phyloP scores from a whole-genome alignment of 73 alveolate species.

The Breviolum minutum region DNA sequence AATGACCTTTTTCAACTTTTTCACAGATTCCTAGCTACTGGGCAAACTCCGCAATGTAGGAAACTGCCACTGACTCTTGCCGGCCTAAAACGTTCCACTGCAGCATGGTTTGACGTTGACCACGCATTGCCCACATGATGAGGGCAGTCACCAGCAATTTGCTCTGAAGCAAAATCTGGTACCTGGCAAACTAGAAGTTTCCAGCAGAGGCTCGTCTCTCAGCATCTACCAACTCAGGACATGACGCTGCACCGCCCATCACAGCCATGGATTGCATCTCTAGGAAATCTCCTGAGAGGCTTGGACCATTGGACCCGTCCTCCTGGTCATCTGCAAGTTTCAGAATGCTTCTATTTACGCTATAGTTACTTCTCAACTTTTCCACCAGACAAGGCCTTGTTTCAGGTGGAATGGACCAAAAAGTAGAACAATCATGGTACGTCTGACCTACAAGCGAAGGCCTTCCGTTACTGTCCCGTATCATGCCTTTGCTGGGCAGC shows the following conservation, averaged over 20 bases:
- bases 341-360: too few relatives aligned
- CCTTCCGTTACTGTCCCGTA: neutral
- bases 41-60: neutral
- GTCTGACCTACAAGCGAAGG: too few relatives aligned
- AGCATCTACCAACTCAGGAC: neutral
- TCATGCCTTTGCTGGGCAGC: too few relatives aligned
- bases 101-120: conserved; percentile 87
- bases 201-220: too few relatives aligned
- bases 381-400: too few relatives aligned
- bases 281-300: conserved; percentile 49
- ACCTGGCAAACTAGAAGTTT: neutral
- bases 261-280: conserved; percentile 95
- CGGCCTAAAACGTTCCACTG: conserved; percentile 92
- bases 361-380: too few relatives aligned
- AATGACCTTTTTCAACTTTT: too few relatives aligned
- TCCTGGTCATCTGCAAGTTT: too few relatives aligned
- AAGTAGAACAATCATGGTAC: too few relatives aligned
- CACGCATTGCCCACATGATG: conserved; percentile 93
- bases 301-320: neutral
- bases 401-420: too few relatives aligned
- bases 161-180: conserved; percentile 94
- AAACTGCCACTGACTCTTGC: neutral
- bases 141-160: conserved; percentile 89
- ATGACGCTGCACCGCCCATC: conserved; percentile 88
- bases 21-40: too few relatives aligned